Percentiles rank a stretch among this genome's conserved stretches.
These are phyloP conservation scores for Castanea sativa DNA, from an alignment of 306 rosid genomes.

Conservation along the genomic window DNA sequence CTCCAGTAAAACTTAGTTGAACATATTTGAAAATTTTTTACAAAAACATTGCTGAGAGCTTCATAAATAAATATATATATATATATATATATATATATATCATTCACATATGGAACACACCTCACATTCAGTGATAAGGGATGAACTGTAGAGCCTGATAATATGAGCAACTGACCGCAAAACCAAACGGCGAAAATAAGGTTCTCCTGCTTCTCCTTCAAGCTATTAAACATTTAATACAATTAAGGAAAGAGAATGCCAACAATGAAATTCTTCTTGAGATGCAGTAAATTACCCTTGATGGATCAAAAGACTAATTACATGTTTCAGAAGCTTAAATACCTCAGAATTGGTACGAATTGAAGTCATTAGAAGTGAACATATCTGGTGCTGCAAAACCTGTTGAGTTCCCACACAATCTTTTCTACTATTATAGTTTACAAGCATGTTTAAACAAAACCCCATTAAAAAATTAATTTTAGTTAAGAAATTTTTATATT, in stretches of 20 bases:
- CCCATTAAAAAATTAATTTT: constrained; percentile 13
- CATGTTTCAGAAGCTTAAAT: constrained; percentile 32
- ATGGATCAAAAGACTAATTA: constrained; percentile 6
- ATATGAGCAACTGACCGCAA: constrained; percentile 99
- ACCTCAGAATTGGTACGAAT: constrained; percentile 94
- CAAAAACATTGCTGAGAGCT: background rate
- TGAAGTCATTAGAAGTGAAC: constrained; percentile 93
- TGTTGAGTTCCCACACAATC: constrained; percentile 35
- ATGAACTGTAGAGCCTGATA: constrained; percentile 91
- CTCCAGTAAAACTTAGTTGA: background rate
- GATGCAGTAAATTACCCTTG: constrained; percentile 9
- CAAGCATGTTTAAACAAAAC: constrained; percentile 19
- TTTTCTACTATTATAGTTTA: constrained; percentile 20
- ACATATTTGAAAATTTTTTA: background rate
- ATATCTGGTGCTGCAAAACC: constrained; percentile 80
- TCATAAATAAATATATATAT: too few species aligned
- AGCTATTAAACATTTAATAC: constrained; percentile 45
- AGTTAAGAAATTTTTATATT: constrained; percentile 25
- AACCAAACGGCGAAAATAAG: constrained; percentile 87
- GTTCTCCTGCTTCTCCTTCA: constrained; percentile 98
- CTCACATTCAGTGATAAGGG: constrained; percentile 95
- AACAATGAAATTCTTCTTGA: constrained; percentile 18
- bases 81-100: background rate
- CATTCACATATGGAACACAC: constrained; percentile 46
- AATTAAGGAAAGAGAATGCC: constrained; percentile 12